Evolutionary conservation across 768 basidiomycete species (phyloP).

Genomic region (Fibroporia radiculosa): DNA sequence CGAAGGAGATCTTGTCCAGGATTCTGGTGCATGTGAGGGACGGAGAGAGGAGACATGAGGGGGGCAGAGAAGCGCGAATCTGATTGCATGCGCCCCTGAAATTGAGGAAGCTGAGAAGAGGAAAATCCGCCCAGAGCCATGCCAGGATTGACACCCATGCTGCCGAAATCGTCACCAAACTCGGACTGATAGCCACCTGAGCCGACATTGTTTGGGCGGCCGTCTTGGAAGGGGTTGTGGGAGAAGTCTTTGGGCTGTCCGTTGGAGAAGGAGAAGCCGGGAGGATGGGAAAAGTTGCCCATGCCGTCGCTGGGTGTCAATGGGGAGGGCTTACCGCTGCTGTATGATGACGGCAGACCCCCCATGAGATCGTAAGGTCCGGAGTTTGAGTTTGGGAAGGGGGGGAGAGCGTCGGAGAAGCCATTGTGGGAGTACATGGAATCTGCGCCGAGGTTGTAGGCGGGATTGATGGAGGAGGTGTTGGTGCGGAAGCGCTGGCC

Average conservation of each 20-base stretch:
- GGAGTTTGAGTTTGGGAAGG: conserved; percentile 45
- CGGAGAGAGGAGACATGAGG: conserved; percentile 40
- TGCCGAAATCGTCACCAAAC: conserved; percentile 55
- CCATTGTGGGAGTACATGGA: conserved; percentile 49
- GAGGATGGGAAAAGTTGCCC: conserved; percentile 45
- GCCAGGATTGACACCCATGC: conserved; percentile 37
- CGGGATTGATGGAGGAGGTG: conserved; percentile 59
- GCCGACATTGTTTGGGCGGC: conserved; percentile 40
- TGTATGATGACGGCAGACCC: conserved; percentile 56
- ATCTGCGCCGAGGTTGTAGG: conserved; percentile 48
- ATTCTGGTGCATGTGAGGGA: conserved; percentile 41
- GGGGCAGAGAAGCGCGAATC: conserved; percentile 32
- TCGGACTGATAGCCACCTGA: conserved; percentile 47
- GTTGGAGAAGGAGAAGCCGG: conserved; percentile 37
- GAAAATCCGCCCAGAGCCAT: conserved; percentile 34
- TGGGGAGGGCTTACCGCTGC: conserved; percentile 71
- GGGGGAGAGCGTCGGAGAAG: conserved; percentile 52
- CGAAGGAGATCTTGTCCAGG: conserved; percentile 52
- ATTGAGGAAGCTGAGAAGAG: conserved; percentile 45
- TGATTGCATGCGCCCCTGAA: conserved; percentile 26
- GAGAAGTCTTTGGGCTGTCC: conserved; percentile 47
- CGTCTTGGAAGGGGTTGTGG: conserved; percentile 45
- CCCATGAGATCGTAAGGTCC: conserved; percentile 61
- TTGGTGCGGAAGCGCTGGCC: conserved; percentile 63
- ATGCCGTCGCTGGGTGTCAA: conserved; percentile 64